These are phyloP conservation scores for Phytopythium kandeliae DNA, from an alignment of 352 stramenopile genomes.

Conservation along the genomic window DNA sequence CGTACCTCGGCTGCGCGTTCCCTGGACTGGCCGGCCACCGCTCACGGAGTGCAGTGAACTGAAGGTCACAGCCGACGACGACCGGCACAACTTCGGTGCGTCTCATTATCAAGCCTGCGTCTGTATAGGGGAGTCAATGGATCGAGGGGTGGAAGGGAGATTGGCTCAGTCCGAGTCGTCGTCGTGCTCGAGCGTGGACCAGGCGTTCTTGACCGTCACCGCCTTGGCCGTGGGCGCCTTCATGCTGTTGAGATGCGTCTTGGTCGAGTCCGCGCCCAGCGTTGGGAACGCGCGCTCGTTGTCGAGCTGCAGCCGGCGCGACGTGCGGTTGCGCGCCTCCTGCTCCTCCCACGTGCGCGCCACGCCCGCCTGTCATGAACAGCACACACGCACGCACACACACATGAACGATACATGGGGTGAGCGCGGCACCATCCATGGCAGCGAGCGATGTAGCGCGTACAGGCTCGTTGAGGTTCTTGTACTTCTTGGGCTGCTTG, in stretches of 20 bases:
- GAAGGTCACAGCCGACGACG: too few relatives aligned
- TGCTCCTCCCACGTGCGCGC: conserved; percentile 67
- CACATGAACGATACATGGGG: too few relatives aligned
- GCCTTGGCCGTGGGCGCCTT: conserved; percentile 48
- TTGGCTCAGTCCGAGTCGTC: conserved; percentile 46
- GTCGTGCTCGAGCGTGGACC: conserved; percentile 61
- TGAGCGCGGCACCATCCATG: too few relatives aligned
- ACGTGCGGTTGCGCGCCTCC: conserved; percentile 59
- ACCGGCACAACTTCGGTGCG: too few relatives aligned
- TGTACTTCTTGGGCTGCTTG: conserved; percentile 86
- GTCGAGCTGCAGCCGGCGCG: conserved; percentile 53
- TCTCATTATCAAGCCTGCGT: not conserved
- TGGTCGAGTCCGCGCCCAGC: conserved; percentile 44
- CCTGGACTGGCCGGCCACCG: conserved; percentile 1
- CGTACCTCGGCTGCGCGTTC: conserved; percentile 55
- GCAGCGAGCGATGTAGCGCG: conserved; percentile 1
- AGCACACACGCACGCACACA: too few relatives aligned
- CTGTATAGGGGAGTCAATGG: not conserved
- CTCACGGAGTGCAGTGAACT: not conserved
- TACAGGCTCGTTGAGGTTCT: conserved; percentile 42
- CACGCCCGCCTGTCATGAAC: conserved; percentile 32
- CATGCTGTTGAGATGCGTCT: conserved; percentile 55
- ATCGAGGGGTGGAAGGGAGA: not conserved
- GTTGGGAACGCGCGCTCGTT: conserved; percentile 78
- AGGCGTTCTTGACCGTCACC: conserved; percentile 71